Base-by-base conservation (phyloP, 495 filamentous ascomycete species). In the Amniculicola lignicola region DNA sequence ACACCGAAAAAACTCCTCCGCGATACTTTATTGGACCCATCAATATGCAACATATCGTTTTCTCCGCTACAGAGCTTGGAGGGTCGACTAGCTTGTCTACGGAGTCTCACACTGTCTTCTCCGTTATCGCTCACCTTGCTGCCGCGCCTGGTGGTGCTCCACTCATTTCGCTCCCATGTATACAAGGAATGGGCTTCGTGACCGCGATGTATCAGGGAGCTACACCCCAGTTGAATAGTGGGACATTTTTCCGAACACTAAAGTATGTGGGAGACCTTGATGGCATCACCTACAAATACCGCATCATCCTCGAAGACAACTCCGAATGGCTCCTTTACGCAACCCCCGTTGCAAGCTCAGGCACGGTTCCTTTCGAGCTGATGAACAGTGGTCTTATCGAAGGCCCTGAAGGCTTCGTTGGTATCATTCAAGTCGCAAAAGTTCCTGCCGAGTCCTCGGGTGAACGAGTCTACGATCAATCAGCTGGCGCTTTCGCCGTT, bases 141-240 rank as follows among this genome's bases (percentile, higher is more conserved):
- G 72, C 78, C 2, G 70, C 77, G 28, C 57, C 66, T 12, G 77
- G 77, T 12, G 79, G 80, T 0, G 59, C 69, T 0, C 73, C 83
- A 2, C 71, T 70, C 21, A 75, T 97, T 28, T 83, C 82, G 0
- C 87, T 96, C 61, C 91, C 91, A 0, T 66, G 96, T 5, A 83
- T 95, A 1, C 92, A 96, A 67, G 93, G 93, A 2, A 91, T 92
- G 84, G 90, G 81, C 0, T 92, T 89, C 57, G 78, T 94, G 10
- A 95, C 90, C 3, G 92, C 76, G 2, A 51, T 86, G n/a, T 97
- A 92, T 69, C 77, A 75, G 37, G 77, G 79, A 27, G 73, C 82
- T 3, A 80, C 82, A 22, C 91, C 92, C 2, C 38, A 85, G 10
- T 74, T 97, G 19, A 81, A 88, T 59, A 87, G 84, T 45, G 84